Evolutionary conservation across 306 rosid species (phyloP), one percentile per base, ranked within the genome.

Genomic region (Vigna hirtella): DNA sequence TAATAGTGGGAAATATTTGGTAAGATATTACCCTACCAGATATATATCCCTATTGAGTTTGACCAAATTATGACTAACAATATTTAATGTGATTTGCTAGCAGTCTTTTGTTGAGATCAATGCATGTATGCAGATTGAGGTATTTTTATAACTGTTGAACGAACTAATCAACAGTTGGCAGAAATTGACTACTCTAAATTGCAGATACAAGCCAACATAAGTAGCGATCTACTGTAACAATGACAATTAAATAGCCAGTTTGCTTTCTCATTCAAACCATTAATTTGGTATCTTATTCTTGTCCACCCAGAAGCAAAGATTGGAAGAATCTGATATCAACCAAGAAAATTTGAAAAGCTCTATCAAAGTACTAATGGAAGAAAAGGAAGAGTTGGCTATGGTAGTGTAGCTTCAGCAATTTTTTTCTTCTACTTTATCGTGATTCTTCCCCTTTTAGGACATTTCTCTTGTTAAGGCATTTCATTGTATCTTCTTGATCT

Each of bases 321-420:
- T 91, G 71, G 97, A 88, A 85, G 98, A 91, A 74, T 90, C 89
- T 79, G 81, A 76, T 68, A 38, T 85, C 36, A 83, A 82, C 71
- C 87, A 82, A 79, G 89, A 81, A 87, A 84, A 81, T 40, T 69
- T 95, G 83, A 85, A 88, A 86, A 86, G 81, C 67, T 86, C 89
- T 59, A 79, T 88, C 22, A 81, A 85, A 84, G 65, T 77, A 77
- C 77, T 91, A 87, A 53, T 73, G 63, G 93, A 92, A 77, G 95
- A 91, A 81, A 92, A 89, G 85, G 98, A 95, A 82, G 98, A 92
- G 75, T 80, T 92, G 83, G 91, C 89, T 55, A 87, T 91, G 98
- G 98, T 95, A 79, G 49, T 62, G 48, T 65, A 71, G 65, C 57
- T 65, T 40, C 66, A 73, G 69, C 82, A 58, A 28, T 58, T 79